Percentiles rank a stretch among this genome's conserved stretches.
phyloP scores from a whole-genome alignment of 352 stramenopile genomes.

The Globisporangium iwayamae region DNA sequence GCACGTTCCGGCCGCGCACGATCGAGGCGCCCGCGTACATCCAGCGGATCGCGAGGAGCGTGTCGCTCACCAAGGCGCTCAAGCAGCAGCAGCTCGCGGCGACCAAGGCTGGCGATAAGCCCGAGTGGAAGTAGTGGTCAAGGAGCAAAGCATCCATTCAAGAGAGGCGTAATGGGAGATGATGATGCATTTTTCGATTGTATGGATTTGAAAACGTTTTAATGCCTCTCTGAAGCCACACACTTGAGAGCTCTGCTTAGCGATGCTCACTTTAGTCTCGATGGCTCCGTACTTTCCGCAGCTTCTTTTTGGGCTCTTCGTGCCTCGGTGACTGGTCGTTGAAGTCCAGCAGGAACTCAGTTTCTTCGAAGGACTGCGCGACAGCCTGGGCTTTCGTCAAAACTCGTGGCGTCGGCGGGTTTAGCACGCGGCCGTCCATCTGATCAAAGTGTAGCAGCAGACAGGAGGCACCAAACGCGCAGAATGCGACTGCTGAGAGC shows the following conservation, averaged over 20 bases:
- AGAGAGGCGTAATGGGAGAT: neutral
- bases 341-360: slow-evolving; percentile 17
- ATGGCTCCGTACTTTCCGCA: neutral
- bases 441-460: slow-evolving; percentile 24
- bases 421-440: slow-evolving; percentile 24
- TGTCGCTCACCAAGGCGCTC: slow-evolving; percentile 66
- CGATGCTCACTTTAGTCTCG: neutral
- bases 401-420: slow-evolving; percentile 27
- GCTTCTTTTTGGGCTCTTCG: slow-evolving; percentile 3
- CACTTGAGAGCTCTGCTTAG: no score
- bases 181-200: slow-evolving; percentile 8
- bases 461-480: slow-evolving; percentile 22
- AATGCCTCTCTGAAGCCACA: neutral
- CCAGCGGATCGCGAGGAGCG: slow-evolving; percentile 74
- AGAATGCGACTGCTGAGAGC: slow-evolving; percentile 20
- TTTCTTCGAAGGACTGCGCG: slow-evolving; percentile 15
- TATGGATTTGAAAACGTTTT: neutral
- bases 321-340: slow-evolving; percentile 4
- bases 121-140: slow-evolving; percentile 56
- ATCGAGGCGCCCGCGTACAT: slow-evolving; percentile 83
- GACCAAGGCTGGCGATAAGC: slow-evolving; percentile 41
- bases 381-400: slow-evolving; percentile 19
- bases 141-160: neutral
- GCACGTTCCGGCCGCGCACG: slow-evolving; percentile 81
- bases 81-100: slow-evolving; percentile 50